These are phyloP conservation scores for Goffeauzyma gilvescens DNA, from an alignment of 768 basidiomycete genomes.

Conservation along the genomic window DNA sequence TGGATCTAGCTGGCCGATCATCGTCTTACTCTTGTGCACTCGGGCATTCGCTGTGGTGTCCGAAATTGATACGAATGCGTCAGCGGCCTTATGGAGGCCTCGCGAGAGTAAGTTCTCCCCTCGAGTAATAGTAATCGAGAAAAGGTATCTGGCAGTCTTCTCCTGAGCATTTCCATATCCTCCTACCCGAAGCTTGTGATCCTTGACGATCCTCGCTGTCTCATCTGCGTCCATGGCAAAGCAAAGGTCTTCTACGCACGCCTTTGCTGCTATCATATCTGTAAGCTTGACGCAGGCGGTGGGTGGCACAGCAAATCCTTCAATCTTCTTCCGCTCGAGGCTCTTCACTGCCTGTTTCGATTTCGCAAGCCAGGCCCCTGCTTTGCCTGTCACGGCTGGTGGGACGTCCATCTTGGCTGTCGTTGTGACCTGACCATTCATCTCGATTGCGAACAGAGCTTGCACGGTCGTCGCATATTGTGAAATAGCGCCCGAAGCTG, in stretches of 20 bases:
- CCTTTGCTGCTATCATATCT: conserved; percentile 24
- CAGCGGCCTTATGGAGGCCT: conserved; percentile 18
- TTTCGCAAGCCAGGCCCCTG: conserved; percentile 30
- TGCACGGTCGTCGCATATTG: conserved; percentile 28
- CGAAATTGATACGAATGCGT: conserved; percentile 22
- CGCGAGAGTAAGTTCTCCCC: conserved; percentile 23
- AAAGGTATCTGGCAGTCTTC: conserved; percentile 15
- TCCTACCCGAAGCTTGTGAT: conserved; percentile 8
- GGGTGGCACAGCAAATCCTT: conserved; percentile 25
- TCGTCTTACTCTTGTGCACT: conserved; percentile 25
- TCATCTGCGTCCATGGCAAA: conserved; percentile 29
- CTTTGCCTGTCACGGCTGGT: conserved; percentile 21
- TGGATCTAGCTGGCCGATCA: conserved; percentile 26
- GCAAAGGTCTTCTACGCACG: conserved; percentile 22
- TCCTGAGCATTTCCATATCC: neutral
- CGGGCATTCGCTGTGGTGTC: conserved; percentile 18
- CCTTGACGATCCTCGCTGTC: conserved; percentile 21
- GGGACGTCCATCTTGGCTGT: conserved; percentile 7
- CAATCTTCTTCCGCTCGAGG: conserved; percentile 26
- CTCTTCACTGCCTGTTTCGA: conserved; percentile 29
- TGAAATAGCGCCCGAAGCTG: conserved; percentile 21
- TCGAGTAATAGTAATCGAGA: conserved; percentile 21
- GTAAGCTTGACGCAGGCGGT: conserved; percentile 29
- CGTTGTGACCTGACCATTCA: conserved; percentile 14
- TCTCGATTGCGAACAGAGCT: conserved; percentile 24